Evolutionary conservation across 176 grass and related monocot species (phyloP).

Genomic region (Phoenix roebelenii): DNA sequence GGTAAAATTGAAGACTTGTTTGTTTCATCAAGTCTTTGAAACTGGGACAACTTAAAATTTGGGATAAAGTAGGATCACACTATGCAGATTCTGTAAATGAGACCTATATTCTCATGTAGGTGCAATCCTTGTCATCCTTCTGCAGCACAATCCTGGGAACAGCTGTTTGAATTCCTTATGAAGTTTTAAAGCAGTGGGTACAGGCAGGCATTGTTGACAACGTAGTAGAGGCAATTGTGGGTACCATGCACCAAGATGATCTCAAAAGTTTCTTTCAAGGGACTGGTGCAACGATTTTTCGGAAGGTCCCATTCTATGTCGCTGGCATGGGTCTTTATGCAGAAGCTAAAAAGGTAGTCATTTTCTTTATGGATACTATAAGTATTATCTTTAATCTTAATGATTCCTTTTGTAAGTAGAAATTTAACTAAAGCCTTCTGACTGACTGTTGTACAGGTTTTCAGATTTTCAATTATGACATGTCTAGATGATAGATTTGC

Average conservation of each 20-base stretch:
- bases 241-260: constrained; percentile 63
- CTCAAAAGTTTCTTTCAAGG: constrained; percentile 77
- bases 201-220: constrained; percentile 87
- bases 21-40: no score
- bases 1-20: no score
- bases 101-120: constrained; percentile 27
- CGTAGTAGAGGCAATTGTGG: constrained; percentile 90
- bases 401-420: no score
- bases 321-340: constrained; percentile 84
- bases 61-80: no score
- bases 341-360: constrained; percentile 72
- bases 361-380: no score
- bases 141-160: constrained; percentile 90
- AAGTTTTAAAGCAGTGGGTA: background rate
- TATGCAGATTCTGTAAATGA: background rate
- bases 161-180: constrained; percentile 20
- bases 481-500: no score
- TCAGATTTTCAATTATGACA: no score
- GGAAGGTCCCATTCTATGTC: constrained; percentile 94
- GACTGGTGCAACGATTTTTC: constrained; percentile 80
- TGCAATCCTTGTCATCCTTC: constrained; percentile 88
- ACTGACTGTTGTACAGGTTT: no score
- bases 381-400: no score
- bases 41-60: no score
- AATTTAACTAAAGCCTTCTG: no score